Evolutionary conservation across 1,284 basidiomycete species (phyloP).

Genomic region (Austroboletus niveus): DNA sequence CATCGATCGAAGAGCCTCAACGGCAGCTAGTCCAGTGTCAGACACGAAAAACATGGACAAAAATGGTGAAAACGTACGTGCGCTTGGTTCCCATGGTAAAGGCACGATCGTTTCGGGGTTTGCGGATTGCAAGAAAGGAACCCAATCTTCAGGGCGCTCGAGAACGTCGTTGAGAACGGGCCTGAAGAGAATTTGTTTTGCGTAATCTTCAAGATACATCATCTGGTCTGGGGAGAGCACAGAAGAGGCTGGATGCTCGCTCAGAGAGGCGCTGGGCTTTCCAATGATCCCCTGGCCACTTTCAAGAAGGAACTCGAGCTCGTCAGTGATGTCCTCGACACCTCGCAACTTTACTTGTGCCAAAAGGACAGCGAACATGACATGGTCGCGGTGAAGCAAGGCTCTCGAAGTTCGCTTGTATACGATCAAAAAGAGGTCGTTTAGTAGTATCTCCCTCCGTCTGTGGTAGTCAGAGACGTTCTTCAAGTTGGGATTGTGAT

Average conservation of each 20-base stretch:
- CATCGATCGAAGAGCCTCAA: constrained; percentile 72
- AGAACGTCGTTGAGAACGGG: constrained; percentile 70
- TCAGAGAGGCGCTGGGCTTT: constrained; percentile 35
- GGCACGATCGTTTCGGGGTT: constrained; percentile 77
- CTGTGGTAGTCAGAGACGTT: constrained; percentile 71
- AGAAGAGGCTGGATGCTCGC: constrained; percentile 41
- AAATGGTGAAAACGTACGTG: constrained; percentile 51
- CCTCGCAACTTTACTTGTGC: constrained; percentile 88
- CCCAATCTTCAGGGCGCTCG: constrained; percentile 72
- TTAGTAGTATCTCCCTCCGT: constrained; percentile 82
- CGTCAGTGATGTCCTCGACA: constrained; percentile 76
- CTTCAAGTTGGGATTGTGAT: constrained; percentile 87
- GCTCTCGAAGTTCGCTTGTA: constrained; percentile 91
- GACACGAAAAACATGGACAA: neutral
- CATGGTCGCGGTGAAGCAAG: constrained; percentile 87
- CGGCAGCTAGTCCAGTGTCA: constrained; percentile 50
- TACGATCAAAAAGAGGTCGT: constrained; percentile 89
- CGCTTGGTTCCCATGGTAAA: constrained; percentile 71
- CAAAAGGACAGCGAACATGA: constrained; percentile 88
- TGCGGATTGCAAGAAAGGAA: constrained; percentile 66
- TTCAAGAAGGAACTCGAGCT: constrained; percentile 89
- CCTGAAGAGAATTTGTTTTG: constrained; percentile 74
- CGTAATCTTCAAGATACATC: constrained; percentile 63
- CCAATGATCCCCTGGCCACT: constrained; percentile 69
- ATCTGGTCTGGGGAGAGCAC: constrained; percentile 67